Evolutionary conservation across 2,329 filamentous ascomycete species (phyloP).

Genomic region (Phaeosphaeria sp.): DNA sequence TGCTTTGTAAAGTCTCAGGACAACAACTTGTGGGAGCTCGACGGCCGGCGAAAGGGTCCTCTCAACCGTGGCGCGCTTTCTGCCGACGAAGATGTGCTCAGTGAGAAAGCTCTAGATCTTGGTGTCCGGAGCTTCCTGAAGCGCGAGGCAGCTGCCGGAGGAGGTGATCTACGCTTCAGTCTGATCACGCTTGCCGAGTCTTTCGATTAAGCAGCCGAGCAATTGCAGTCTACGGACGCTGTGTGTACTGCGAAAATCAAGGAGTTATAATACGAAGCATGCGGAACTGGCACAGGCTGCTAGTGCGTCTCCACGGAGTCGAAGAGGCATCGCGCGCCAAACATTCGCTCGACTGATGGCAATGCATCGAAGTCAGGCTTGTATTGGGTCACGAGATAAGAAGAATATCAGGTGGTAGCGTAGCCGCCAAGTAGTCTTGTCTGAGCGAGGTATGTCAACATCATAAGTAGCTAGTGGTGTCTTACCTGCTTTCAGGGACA

Average conservation of each 20-base stretch:
- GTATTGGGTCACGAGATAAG: not conserved
- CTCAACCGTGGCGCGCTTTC: conserved; percentile 64
- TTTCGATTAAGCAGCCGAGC: conserved; percentile 50
- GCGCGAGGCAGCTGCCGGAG: conserved; percentile 61
- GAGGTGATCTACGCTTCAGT: conserved; percentile 69
- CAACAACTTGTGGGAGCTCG: conserved; percentile 78
- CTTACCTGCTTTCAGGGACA: conserved; percentile 30
- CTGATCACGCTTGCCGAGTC: conserved; percentile 66
- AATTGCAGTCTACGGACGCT: not conserved
- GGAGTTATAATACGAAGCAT: not conserved
- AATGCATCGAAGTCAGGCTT: not conserved
- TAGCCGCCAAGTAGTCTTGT: conserved; percentile 6
- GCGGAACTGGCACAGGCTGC: not conserved
- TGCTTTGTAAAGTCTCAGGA: conserved; percentile 83
- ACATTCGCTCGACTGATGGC: not conserved
- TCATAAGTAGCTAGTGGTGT: conserved; percentile 17
- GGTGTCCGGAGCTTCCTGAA: conserved; percentile 70
- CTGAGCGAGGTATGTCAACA: conserved; percentile 19
- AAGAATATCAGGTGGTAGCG: not conserved
- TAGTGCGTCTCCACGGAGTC: not conserved
- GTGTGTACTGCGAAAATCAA: not conserved
- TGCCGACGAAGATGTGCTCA: conserved; percentile 60
- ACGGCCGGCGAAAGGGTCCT: conserved; percentile 76
- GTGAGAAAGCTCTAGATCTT: conserved; percentile 74
- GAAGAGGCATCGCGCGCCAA: not conserved